Evolutionary conservation across 2,329 filamentous ascomycete genomes (phyloP).

Genomic region (Pseudogymnoascus sp.): DNA sequence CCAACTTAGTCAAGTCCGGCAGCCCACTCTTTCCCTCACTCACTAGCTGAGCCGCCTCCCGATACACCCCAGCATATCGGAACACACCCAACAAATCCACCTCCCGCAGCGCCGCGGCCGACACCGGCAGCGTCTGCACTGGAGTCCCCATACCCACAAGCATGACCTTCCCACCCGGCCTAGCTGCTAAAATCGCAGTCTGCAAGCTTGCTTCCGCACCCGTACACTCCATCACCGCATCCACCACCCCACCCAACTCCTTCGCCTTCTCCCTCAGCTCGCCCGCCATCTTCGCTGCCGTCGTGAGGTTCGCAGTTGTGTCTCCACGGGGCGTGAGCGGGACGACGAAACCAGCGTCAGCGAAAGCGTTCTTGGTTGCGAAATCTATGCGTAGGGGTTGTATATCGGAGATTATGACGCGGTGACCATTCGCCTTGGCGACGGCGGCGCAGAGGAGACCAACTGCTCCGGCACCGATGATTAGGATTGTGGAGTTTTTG

Average conservation of each 20-base stretch:
- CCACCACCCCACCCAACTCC: slow-evolving; percentile 59
- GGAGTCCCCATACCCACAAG: slow-evolving; percentile 85
- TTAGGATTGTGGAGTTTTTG: slow-evolving; percentile 68
- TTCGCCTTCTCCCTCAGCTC: neutral
- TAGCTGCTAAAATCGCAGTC: slow-evolving; percentile 60
- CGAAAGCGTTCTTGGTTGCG: slow-evolving; percentile 62
- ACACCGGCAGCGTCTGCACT: slow-evolving; percentile 86
- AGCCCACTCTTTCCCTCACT: slow-evolving; percentile 28
- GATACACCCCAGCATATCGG: slow-evolving; percentile 68
- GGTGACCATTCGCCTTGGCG: slow-evolving; percentile 72
- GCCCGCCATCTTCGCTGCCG: slow-evolving; percentile 36
- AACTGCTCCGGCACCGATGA: slow-evolving; percentile 82
- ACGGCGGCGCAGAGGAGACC: slow-evolving; percentile 83
- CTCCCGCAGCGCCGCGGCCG: slow-evolving; percentile 83
- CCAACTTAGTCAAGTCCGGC: neutral
- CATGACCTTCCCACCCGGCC: slow-evolving; percentile 68
- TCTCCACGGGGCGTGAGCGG: slow-evolving; percentile 57
- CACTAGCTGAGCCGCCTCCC: slow-evolving; percentile 71
- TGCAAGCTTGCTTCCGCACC: slow-evolving; percentile 74
- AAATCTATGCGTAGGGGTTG: slow-evolving; percentile 71
- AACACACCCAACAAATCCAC: slow-evolving; percentile 80
- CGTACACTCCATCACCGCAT: slow-evolving; percentile 72
- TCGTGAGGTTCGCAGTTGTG: slow-evolving; percentile 61
- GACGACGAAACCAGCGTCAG: slow-evolving; percentile 55
- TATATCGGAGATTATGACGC: slow-evolving; percentile 78